phyloP scores from a whole-genome alignment of 106 monocot genomes.

The Narthecium ossifragum region DNA sequence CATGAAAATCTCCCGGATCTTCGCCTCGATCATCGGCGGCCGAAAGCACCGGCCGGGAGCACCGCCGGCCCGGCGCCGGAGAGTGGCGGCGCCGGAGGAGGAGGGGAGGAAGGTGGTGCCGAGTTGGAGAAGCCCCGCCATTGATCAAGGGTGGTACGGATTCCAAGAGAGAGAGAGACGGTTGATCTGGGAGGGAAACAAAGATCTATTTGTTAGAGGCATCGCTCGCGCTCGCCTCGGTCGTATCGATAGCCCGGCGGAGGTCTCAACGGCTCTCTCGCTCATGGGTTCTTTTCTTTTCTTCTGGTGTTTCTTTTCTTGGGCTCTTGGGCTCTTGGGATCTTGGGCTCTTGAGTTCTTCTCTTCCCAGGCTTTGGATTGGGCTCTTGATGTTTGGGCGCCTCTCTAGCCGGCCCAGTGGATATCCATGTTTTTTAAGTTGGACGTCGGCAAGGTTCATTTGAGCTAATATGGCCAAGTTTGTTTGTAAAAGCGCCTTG shows the following conservation, averaged over 20 bases:
- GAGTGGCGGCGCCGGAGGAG: not conserved
- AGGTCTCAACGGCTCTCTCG: conserved; percentile 6
- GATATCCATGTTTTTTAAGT: no score
- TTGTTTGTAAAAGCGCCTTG: no score
- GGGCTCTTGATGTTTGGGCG: no score
- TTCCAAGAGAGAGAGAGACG: not conserved
- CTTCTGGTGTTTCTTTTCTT: not conserved
- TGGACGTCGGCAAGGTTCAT: no score
- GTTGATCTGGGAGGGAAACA: not conserved
- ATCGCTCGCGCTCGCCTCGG: not conserved
- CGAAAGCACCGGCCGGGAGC: not conserved
- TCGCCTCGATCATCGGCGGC: conserved; percentile 21
- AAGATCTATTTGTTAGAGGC: not conserved
- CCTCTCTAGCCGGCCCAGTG: no score
- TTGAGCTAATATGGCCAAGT: no score
- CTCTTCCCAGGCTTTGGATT: no score
- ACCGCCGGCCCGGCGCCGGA: no score
- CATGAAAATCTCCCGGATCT: conserved; percentile 88
- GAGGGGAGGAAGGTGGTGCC: conserved; percentile 9
- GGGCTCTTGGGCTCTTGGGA: not conserved
- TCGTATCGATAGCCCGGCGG: conserved; percentile 14
- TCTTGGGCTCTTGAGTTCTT: no score
- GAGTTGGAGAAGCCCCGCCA: conserved; percentile 11
- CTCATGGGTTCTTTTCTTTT: not conserved
- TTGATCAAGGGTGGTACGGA: not conserved